Evolutionary conservation across 495 filamentous ascomycete genomes (phyloP).

Genomic region (Talaromyces stipitatus): DNA sequence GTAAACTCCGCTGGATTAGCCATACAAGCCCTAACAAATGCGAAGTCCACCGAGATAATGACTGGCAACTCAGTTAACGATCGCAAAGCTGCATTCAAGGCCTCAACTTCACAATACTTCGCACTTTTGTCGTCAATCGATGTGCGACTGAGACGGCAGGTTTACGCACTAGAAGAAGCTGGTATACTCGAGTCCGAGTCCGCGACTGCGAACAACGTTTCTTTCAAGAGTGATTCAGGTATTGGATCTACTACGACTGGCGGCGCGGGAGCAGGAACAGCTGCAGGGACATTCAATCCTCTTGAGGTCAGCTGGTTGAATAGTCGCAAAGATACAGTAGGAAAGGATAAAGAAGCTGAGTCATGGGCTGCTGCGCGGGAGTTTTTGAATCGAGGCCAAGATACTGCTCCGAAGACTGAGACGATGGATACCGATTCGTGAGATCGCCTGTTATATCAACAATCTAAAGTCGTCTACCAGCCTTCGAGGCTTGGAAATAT

Average conservation of each 20-base stretch:
- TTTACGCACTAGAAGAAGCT: conserved; percentile 71
- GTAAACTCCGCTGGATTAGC: conserved; percentile 62
- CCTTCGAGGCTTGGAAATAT: background rate
- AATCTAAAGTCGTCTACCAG: background rate
- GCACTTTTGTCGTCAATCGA: conserved; percentile 60
- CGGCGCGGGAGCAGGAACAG: conserved; percentile 11
- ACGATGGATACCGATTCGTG: conserved; percentile 30
- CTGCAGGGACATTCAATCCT: conserved; percentile 20
- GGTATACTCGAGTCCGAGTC: conserved; percentile 51
- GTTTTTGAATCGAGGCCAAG: conserved; percentile 35
- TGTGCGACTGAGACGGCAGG: conserved; percentile 65
- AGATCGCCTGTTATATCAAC: background rate
- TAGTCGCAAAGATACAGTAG: conserved; percentile 67
- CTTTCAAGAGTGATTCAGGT: conserved; percentile 12
- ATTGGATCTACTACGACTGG: conserved; percentile 4
- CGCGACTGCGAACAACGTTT: conserved; percentile 7
- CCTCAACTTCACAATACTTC: conserved; percentile 58
- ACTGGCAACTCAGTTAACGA: conserved; percentile 36
- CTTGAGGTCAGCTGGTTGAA: conserved; percentile 84
- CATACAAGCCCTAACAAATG: conserved; percentile 58
- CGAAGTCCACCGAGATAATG: conserved; percentile 24
- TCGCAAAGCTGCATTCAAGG: conserved; percentile 52
- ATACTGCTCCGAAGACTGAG: conserved; percentile 14
- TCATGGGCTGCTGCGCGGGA: conserved; percentile 56
- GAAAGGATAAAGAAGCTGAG: conserved; percentile 71